phyloP scores from a whole-genome alignment of 1,284 basidiomycete genomes.

The Puccinia novopanici region DNA sequence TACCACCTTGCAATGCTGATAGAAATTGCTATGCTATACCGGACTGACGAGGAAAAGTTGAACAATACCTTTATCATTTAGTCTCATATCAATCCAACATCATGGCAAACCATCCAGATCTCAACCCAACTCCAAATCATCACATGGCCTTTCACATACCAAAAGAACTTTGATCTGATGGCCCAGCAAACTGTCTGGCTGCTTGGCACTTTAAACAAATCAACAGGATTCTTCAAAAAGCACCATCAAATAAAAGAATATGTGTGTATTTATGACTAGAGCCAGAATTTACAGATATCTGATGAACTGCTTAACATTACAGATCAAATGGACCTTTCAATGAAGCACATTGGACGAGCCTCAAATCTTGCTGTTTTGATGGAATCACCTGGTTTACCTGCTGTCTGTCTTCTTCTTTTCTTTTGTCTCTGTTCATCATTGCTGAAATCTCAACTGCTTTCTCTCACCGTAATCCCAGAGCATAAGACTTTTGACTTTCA shows the following conservation, averaged over 20 bases:
- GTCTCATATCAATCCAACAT: conserved; percentile 21
- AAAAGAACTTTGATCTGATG: not conserved
- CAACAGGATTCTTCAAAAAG: conserved; percentile 39
- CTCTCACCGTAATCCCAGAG: too few species aligned
- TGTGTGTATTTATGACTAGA: not conserved
- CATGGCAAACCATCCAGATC: not conserved
- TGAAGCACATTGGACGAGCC: too few species aligned
- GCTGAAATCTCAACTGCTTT: too few species aligned
- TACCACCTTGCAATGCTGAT: conserved; percentile 28
- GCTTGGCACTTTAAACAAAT: conserved; percentile 38
- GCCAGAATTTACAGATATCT: not conserved
- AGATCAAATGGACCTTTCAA: conserved; percentile 27
- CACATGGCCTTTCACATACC: conserved; percentile 40
- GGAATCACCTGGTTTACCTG: conserved; percentile 4
- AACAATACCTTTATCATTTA: conserved; percentile 35
- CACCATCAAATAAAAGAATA: conserved; percentile 24
- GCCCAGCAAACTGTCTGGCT: conserved; percentile 21
- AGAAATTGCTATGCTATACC: conserved; percentile 35
- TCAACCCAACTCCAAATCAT: conserved; percentile 40
- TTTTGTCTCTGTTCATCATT: too few species aligned
- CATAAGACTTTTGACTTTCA: not conserved
- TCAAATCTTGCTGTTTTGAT: conserved; percentile 16
- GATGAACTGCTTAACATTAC: not conserved
- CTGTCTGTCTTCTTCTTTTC: too few species aligned
- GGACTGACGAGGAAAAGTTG: not conserved